Conservation (phyloP, 1,284 basidiomycete genomes). For the Ustilago vetiveriae region DNA sequence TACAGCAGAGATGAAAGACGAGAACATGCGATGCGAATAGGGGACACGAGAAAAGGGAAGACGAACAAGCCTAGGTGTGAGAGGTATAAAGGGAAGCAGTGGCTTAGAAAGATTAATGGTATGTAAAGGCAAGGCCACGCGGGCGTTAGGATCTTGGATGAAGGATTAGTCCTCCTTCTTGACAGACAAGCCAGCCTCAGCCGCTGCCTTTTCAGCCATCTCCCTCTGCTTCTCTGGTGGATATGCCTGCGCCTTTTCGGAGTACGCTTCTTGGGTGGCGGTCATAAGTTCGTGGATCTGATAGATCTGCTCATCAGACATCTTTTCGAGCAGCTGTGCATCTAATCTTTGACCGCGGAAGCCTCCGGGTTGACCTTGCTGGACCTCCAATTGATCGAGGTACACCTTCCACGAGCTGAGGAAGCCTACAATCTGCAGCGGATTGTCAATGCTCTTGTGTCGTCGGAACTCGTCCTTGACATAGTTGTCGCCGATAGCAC, state of each 20-base stretch:
- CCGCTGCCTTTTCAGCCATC: conserved; percentile 44
- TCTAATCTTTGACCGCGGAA: conserved; percentile 52
- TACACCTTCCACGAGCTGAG: conserved; percentile 67
- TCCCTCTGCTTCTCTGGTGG: conserved; percentile 32
- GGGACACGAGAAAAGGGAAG: neutral
- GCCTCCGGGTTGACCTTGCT: conserved; percentile 36
- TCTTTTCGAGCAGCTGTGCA: conserved; percentile 53
- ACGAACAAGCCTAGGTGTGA: neutral
- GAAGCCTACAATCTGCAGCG: conserved; percentile 65
- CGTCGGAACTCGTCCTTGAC: conserved; percentile 66
- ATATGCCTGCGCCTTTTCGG: conserved; percentile 45
- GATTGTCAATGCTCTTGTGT: conserved; percentile 61
- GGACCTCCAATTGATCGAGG: conserved; percentile 58
- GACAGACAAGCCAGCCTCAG: conserved; percentile 35
- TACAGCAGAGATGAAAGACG: conserved; percentile 15
- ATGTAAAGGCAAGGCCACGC: too few relatives aligned
- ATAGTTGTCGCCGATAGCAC: conserved; percentile 65
- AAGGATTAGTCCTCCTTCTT: conserved; percentile 26
- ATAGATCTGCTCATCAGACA: conserved; percentile 67
- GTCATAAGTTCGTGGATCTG: conserved; percentile 66
- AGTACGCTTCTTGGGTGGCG: conserved; percentile 56
- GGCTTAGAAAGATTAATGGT: neutral
- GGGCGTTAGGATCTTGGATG: neutral
- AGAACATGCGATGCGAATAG: conserved; percentile 20
- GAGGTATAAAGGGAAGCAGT: conserved; percentile 5